A percentile compares a stretch with the other conserved stretches of the same genome.
phyloP scores from a whole-genome alignment of 2,329 filamentous ascomycete species.

The Ceratocystis diversiconidia region DNA sequence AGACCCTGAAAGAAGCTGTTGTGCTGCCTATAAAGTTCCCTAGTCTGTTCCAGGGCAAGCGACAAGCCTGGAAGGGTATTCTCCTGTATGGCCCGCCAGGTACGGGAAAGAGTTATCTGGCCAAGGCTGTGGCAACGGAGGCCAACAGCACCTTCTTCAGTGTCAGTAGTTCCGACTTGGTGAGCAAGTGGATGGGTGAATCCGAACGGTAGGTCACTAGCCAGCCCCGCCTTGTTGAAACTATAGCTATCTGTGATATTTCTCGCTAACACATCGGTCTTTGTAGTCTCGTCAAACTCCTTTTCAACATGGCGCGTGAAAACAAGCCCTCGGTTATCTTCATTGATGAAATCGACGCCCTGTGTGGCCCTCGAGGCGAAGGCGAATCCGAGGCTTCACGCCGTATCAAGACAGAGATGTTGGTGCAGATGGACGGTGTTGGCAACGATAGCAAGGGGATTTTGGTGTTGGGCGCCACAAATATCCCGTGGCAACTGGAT shows the following conservation, averaged over 20 bases:
- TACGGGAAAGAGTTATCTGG: slow-evolving; percentile 93
- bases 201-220: slow-evolving; percentile 60
- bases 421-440: slow-evolving; percentile 98
- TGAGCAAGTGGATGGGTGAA: slow-evolving; percentile 99
- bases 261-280: neutral
- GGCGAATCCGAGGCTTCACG: slow-evolving; percentile 95
- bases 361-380: slow-evolving; percentile 83
- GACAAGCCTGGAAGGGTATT: slow-evolving; percentile 97
- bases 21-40: slow-evolving; percentile 97
- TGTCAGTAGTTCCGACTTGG: slow-evolving; percentile 89
- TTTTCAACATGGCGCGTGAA: slow-evolving; percentile 95
- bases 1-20: slow-evolving; percentile 93
- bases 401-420: slow-evolving; percentile 94
- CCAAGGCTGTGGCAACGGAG: slow-evolving; percentile 94
- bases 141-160: slow-evolving; percentile 99
- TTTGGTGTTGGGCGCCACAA: slow-evolving; percentile 87
- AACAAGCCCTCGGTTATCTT: slow-evolving; percentile 98
- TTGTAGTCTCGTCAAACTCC: slow-evolving; percentile 73
- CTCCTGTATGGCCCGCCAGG: slow-evolving; percentile 89
- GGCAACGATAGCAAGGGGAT: slow-evolving; percentile 91
- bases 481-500: slow-evolving; percentile 97
- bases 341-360: slow-evolving; percentile 93
- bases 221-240: slow-evolving; percentile 13
- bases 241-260: too few species aligned
- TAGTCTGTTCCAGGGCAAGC: slow-evolving; percentile 86